Conservation (phyloP, 1,284 basidiomycete species). For the Boletus hoseneyae region DNA sequence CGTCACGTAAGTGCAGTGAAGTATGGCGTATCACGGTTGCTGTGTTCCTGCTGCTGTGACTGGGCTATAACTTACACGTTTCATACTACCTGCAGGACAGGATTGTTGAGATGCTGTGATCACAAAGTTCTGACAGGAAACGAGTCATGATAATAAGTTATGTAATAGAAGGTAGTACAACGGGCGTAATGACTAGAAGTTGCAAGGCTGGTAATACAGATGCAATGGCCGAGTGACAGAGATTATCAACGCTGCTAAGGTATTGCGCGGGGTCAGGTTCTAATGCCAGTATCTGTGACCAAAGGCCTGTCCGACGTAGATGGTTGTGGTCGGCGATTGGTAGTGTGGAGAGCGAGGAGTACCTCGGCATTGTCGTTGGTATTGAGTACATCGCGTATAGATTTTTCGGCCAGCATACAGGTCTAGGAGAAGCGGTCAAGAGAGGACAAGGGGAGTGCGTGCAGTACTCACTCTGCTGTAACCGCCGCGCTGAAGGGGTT, state of each 20-base stretch:
- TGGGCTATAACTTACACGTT: too few species aligned
- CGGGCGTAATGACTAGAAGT: conserved; percentile 11
- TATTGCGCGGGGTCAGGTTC: conserved; percentile 20
- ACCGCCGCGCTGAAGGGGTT: conserved; percentile 61
- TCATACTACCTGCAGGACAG: too few species aligned
- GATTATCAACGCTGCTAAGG: conserved; percentile 15
- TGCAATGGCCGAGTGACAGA: conserved; percentile 16
- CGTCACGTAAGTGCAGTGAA: conserved; percentile 45
- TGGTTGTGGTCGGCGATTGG: conserved; percentile 10
- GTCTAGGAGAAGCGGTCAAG: conserved; percentile 40
- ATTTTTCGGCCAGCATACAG: conserved; percentile 65
- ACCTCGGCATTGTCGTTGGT: conserved; percentile 61
- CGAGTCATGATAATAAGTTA: conserved; percentile 22
- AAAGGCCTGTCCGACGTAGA: conserved; percentile 19
- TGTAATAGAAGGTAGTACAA: conserved; percentile 19
- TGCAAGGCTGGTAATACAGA: conserved; percentile 26
- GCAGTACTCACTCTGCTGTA: conserved; percentile 60
- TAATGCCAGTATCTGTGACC: conserved; percentile 21
- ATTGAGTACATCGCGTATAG: conserved; percentile 63
- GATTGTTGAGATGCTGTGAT: not conserved
- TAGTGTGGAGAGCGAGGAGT: conserved; percentile 58
- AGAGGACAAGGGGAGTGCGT: not conserved
- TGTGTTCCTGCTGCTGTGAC: conserved; percentile 43
- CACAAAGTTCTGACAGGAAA: not conserved
- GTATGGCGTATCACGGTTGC: conserved; percentile 44